Percentiles rank a stretch among this genome's conserved stretches.
phyloP scores from a whole-genome alignment of 768 basidiomycete genomes.

The Erythrobasidium yunnanense region DNA sequence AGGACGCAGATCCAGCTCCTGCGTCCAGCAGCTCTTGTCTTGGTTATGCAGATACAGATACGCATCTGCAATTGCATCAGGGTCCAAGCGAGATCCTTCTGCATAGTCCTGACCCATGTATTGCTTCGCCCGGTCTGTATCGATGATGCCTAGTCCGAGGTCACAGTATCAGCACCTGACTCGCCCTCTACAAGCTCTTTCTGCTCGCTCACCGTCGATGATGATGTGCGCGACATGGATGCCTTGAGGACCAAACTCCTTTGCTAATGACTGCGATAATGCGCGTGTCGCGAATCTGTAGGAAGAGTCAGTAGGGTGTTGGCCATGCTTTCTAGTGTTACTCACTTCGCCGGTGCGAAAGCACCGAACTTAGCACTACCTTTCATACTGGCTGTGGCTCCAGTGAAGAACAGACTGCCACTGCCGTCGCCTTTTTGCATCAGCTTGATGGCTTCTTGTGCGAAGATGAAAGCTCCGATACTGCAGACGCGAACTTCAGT shows the following conservation, averaged over 20 bases:
- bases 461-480: conserved; percentile 34
- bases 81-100: conserved; percentile 25
- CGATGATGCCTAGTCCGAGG: conserved; percentile 29
- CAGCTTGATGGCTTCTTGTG: conserved; percentile 23
- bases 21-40: conserved; percentile 33
- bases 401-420: conserved; percentile 36
- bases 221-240: conserved; percentile 37
- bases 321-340: background rate
- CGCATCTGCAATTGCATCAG: conserved; percentile 27
- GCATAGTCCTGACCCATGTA: background rate
- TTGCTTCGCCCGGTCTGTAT: background rate
- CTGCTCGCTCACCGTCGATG: conserved; percentile 33
- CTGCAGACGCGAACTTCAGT: background rate
- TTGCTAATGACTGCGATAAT: conserved; percentile 33
- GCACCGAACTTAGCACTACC: conserved; percentile 35
- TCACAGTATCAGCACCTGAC: background rate
- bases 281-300: conserved; percentile 23
- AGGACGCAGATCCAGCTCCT: conserved; percentile 34
- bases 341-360: conserved; percentile 37
- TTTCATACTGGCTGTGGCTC: conserved; percentile 36
- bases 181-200: background rate
- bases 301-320: background rate
- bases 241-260: conserved; percentile 36
- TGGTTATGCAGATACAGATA: conserved; percentile 31
- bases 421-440: conserved; percentile 10